Evolutionary conservation across 495 filamentous ascomycete species (phyloP).

Genomic region (Staphylotrichum longicolle): DNA sequence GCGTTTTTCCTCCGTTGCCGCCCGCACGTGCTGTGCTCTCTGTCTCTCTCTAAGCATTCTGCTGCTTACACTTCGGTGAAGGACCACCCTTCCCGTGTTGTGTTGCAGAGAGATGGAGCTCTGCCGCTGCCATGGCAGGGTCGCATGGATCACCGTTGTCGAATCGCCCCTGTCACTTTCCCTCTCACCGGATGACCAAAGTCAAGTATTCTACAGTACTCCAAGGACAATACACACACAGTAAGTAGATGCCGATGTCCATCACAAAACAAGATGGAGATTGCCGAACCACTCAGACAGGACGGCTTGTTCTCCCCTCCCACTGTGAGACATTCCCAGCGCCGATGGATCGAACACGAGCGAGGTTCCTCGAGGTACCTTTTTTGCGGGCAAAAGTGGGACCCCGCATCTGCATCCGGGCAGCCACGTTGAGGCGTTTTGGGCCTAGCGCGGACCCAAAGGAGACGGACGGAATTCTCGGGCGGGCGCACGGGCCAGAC

Average conservation of each 20-base stretch:
- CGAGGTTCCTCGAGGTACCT: constrained; percentile 7
- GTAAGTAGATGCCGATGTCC: too few species aligned
- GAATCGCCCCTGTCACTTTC: constrained; percentile 2
- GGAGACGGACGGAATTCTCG: not conserved
- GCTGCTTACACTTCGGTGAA: too few species aligned
- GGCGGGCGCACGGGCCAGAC: constrained; percentile 9
- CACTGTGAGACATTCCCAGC: not conserved
- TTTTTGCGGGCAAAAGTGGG: not conserved
- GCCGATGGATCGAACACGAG: not conserved
- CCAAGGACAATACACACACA: too few species aligned
- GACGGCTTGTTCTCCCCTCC: too few species aligned
- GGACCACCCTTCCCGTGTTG: not conserved
- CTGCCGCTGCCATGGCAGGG: constrained; percentile 1
- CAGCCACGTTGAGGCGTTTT: not conserved
- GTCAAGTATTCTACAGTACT: too few species aligned
- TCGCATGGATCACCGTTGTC: constrained; percentile 3
- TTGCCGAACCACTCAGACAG: too few species aligned
- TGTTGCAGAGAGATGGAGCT: not conserved
- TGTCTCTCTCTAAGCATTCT: too few species aligned
- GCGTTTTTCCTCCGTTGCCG: too few species aligned
- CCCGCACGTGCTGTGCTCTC: too few species aligned
- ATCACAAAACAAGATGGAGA: too few species aligned
- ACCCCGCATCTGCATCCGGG: not conserved
- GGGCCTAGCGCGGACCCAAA: constrained; percentile 1
- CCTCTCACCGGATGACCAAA: not conserved